Base-by-base conservation (phyloP, 768 basidiomycete species). In the Calocybe gangraenosa region DNA sequence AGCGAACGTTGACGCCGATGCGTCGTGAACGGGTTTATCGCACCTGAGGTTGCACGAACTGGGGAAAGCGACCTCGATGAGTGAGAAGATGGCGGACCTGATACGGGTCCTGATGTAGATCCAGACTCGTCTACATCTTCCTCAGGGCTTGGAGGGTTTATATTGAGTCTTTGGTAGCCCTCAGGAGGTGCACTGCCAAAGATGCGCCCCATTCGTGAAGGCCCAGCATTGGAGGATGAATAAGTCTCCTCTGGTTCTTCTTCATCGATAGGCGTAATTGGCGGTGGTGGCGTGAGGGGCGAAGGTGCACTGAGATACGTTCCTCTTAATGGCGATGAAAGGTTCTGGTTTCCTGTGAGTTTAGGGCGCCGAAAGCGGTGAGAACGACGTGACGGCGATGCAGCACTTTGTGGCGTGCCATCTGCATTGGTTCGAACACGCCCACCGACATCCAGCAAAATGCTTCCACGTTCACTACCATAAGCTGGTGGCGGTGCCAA, bases 401-500 rank as follows among this genome's bases (percentile, higher is more conserved):
- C 65, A 14, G 74, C 66, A 34, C 68, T 67, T n/a, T 67, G 59
- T 17, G 71, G 67, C 3, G 70, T 67, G 17, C 64, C 64, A 31
- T 73, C 67, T 20, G 67, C 49, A 44, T 61, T 63, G 33, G 65
- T 51, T 28, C 71, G 66, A 39, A 70, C 59, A 33, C 74, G 76
- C 31, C 82, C 84, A 15, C 92, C 94, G 1, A 93, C 88, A 63
- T 96, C 93, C 2, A 99, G 75, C 7, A 99, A 72, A 47, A 99
- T 97, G 60, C 92, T 95, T 7, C 95, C 96, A 9, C 93, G 78
- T 63, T 99, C 96, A 56, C 89, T 92, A 14, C 96, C 96, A 65
- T 98, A 98, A 0, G 96, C 94, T 4, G 96, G 96, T 21, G 96
- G 96, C 13, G 96, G 96, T 1, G 95, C 95, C 8, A 98, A 76